phyloP scores from a whole-genome alignment of 768 basidiomycete genomes.

The Mycena belliarum region DNA sequence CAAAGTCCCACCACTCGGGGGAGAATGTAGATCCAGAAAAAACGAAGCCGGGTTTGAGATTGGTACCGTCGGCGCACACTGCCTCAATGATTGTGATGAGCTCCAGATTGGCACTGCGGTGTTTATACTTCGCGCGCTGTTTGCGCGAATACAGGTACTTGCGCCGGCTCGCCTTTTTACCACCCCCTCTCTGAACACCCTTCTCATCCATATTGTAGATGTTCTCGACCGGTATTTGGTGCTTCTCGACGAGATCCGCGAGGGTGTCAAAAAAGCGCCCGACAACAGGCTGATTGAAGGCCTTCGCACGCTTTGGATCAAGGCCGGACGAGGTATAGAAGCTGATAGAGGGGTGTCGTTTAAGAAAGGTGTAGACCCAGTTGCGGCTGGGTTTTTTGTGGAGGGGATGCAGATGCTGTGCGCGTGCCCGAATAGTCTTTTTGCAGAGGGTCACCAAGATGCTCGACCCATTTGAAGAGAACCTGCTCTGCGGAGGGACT shows the following conservation, averaged over 20 bases:
- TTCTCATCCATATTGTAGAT: constrained; percentile 10
- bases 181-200: background rate
- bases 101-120: constrained; percentile 29
- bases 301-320: no score
- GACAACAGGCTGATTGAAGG: no score
- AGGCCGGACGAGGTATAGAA: no score
- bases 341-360: no score
- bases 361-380: no score
- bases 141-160: constrained; percentile 6
- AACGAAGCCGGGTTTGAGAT: constrained; percentile 28
- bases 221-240: background rate
- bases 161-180: background rate
- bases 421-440: no score
- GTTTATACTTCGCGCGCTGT: constrained; percentile 13
- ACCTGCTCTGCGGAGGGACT: no score
- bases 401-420: no score
- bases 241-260: background rate
- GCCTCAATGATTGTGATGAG: constrained; percentile 37
- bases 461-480: no score
- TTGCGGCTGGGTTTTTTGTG: no score
- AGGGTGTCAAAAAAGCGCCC: background rate
- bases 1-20: constrained; percentile 28
- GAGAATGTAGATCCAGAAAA: constrained; percentile 22
- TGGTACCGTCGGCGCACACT: constrained; percentile 31
- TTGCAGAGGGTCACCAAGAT: no score